Base-by-base conservation (phyloP, 2,329 filamentous ascomycete genomes). In the Cadophora sp. region DNA sequence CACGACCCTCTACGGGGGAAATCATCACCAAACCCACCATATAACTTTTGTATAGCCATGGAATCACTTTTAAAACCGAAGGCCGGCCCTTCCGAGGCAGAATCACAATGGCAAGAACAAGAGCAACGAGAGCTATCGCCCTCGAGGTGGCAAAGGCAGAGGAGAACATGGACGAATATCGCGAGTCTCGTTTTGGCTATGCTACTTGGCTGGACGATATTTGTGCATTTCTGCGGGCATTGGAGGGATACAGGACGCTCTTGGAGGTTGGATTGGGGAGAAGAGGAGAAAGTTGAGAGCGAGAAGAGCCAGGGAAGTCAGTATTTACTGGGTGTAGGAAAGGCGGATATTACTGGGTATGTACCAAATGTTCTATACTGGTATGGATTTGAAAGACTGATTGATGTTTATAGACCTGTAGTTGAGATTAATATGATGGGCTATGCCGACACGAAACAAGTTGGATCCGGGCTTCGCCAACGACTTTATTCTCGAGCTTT, bases 381-480 rank as follows among this genome's bases (percentile, higher is more conserved):
- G 16, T 39, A 30, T 30, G 18, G 24, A 24, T 6, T n/a, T 9
- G 16, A 27, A 47, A 11, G 51, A 39, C 68, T 75, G 60, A 76
- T 55, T 11, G 14, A 0, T 9, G 30, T 45, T 24, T 69, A 30
- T 30, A 88, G 92, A 1, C 93, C 94, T 0, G 93, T 96, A 14
- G 94, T 96, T 24, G 93, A 97, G 78, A 87, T 97, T 76, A 94
- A 93, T 74, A 86, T 97, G 77, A 96, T 95, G 84, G 94, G 94
- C 68, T 97, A 97, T 81, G 95, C 95, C 39, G 91, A 94, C 78
- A 83, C 90, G n/a, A 86, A 87, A 50, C 95, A 98, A 80, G 81
- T 91, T 36, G 95, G 95, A 55, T 89, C 89, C 1, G 95, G 95
- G 24, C 82, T 98, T 60, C 89, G 94, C 59, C 95, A 98, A 80